Conservation (phyloP, 805 yeast species). For the Suhomyces faveliae region DNA sequence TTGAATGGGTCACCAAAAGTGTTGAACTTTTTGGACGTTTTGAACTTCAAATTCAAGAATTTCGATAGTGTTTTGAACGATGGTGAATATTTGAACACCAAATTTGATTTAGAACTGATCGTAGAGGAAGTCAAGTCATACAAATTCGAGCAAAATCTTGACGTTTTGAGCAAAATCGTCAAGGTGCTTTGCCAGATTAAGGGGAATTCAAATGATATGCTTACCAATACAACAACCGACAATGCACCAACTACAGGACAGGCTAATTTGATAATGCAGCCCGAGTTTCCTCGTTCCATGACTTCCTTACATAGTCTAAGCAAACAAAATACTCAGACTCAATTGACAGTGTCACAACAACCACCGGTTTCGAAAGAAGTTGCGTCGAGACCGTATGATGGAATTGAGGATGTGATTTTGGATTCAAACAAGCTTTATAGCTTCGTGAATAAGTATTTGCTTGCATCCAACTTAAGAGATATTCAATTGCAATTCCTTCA, state of each 20-base stretch:
- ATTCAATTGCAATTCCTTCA: constrained; percentile 64
- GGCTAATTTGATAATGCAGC: background rate
- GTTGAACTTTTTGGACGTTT: constrained; percentile 65
- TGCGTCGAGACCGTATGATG: background rate
- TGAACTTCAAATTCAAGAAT: constrained; percentile 53
- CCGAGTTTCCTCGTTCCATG: background rate
- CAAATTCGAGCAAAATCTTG: constrained; percentile 10
- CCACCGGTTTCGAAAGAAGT: background rate
- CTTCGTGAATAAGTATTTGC: constrained; percentile 45
- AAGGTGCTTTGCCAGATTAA: constrained; percentile 19
- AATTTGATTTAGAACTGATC: constrained; percentile 33
- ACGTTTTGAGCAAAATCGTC: constrained; percentile 26
- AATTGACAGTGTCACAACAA: background rate
- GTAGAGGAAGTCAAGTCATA: constrained; percentile 34
- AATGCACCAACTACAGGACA: background rate
- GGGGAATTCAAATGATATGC: background rate
- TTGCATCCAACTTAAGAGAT: constrained; percentile 47
- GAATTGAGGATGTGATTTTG: constrained; percentile 13
- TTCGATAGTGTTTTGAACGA: constrained; percentile 39
- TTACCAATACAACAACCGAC: background rate
- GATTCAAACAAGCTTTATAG: constrained; percentile 30
- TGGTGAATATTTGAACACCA: constrained; percentile 24
- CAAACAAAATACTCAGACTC: background rate
- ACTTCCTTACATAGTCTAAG: background rate
- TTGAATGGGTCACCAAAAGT: constrained; percentile 64